These are phyloP conservation scores for Acorus gramineus DNA, from an alignment of 106 monocot species.

Conservation along the genomic window DNA sequence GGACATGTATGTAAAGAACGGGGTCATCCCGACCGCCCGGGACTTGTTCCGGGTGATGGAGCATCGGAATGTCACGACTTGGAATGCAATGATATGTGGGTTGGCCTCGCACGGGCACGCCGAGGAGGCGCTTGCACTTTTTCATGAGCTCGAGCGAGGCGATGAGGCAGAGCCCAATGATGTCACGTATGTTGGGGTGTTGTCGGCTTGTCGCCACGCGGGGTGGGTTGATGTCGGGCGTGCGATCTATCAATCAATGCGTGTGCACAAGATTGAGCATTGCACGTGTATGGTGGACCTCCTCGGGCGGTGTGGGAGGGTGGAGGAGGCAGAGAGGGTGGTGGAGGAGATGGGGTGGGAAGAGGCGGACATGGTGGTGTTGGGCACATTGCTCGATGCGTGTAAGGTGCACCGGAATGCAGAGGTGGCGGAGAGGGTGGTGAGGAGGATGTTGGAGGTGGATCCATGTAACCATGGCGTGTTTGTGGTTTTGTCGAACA, in stretches of 20 bases:
- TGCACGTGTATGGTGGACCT: slow-evolving; percentile 79
- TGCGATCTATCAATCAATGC: slow-evolving; percentile 37
- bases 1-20: slow-evolving; percentile 81
- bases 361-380: slow-evolving; percentile 40
- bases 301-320: slow-evolving; percentile 53
- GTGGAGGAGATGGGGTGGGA: slow-evolving; percentile 44
- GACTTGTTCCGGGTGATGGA: slow-evolving; percentile 40
- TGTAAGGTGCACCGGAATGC: slow-evolving; percentile 46
- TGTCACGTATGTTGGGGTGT: slow-evolving; percentile 51
- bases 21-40: slow-evolving; percentile 24
- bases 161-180: slow-evolving; percentile 31
- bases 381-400: slow-evolving; percentile 63
- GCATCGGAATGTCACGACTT: slow-evolving; percentile 47
- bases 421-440: slow-evolving; percentile 66
- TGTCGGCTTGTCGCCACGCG: slow-evolving; percentile 65
- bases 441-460: slow-evolving; percentile 42
- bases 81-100: slow-evolving; percentile 76
- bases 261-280: slow-evolving; percentile 48
- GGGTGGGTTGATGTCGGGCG: slow-evolving; percentile 41
- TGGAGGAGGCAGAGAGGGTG: slow-evolving; percentile 56
- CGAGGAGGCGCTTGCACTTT: slow-evolving; percentile 27
- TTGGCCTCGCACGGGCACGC: slow-evolving; percentile 55
- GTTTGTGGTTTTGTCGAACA: slow-evolving; percentile 61
- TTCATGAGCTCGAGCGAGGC: slow-evolving; percentile 27
- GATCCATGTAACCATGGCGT: slow-evolving; percentile 62